These are phyloP conservation scores for Pythium rhizo-oryzae DNA, from an alignment of 352 stramenopile species.

Conservation along the genomic window DNA sequence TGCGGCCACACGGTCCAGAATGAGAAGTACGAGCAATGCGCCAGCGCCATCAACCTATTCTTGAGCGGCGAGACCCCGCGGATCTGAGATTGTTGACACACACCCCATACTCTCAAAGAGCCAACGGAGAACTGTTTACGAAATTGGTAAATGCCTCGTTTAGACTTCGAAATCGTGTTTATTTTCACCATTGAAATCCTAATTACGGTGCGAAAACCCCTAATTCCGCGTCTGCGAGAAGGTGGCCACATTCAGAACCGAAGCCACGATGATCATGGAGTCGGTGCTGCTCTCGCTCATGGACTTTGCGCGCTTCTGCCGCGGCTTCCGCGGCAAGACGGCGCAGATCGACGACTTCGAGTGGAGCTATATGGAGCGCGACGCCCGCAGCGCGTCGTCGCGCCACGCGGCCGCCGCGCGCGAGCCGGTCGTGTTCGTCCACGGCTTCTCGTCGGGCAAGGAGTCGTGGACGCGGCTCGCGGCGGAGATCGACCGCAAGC, in stretches of 20 bases:
- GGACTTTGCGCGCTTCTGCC: conserved; percentile 50
- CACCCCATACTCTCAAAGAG: no score
- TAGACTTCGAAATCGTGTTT: no score
- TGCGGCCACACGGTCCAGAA: conserved; percentile 76
- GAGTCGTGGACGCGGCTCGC: conserved; percentile 68
- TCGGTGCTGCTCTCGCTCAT: conserved; percentile 42
- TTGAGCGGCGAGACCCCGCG: conserved; percentile 26
- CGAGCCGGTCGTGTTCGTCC: conserved; percentile 63
- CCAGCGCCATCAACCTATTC: conserved; percentile 67
- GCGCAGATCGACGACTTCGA: conserved; percentile 50
- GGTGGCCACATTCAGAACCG: no score
- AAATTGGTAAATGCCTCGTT: no score
- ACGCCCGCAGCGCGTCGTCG: conserved; percentile 7
- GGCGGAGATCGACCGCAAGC: conserved; percentile 53
- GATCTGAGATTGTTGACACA: background rate
- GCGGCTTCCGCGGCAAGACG: conserved; percentile 53
- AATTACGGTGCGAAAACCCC: no score
- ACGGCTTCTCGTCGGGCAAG: conserved; percentile 71
- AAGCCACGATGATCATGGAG: conserved; percentile 26
- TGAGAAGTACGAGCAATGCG: conserved; percentile 58
- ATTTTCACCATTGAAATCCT: no score
- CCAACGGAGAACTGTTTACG: no score
- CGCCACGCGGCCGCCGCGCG: conserved; percentile 36
- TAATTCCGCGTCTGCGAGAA: background rate
- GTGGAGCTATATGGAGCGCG: conserved; percentile 74